Evolutionary conservation across 129 eudicot species (phyloP), one percentile per base, ranked within the genome.

Genomic region (Silybum marianum): DNA sequence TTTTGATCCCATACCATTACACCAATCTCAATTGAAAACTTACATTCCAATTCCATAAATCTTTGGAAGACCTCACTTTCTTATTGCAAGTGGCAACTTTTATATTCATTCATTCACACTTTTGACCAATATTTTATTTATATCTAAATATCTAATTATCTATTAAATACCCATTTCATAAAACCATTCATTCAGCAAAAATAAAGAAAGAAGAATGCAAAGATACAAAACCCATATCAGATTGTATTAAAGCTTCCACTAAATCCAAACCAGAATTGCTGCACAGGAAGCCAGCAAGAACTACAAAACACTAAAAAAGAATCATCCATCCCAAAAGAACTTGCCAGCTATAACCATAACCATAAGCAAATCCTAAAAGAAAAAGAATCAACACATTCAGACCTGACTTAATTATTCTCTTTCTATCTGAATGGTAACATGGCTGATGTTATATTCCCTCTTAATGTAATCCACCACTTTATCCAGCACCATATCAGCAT

Each of bases 361-460:
- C 68, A 81, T 21, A 81, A 34, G 46, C 44, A 73, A 21, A 79
- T n/a, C 66, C 66, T 30, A 69, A 69, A 44, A 71, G 68, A 69
- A 79, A 28, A 65, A 79, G 11, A 18, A 26, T 26, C 34, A 73
- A 72, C 42, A 23, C 38, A 1, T 14, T 13, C 16, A 67, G 24
- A 75, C 26, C 36, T 65, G 13, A 42, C 39, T 76, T 24, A 46
- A 68, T 76, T 32, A 46, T 68, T 86, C 91, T 24, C 94, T 86
- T 69, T 90, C 94, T 32, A 90, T 84, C 78, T 90, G 94, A 51
- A 90, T 90, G 0, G 94, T 90, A 6, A 90, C 94, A 82, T 90
- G 94, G 71, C 94, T 90, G 78, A 90, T 90, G 24, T 90, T 90
- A 75, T 90, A 88, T 71, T 90, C 94, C 75, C 82, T 79, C 65